Base-by-base conservation (phyloP, 1,284 basidiomycete species). In the Ganoderma boninense region DNA sequence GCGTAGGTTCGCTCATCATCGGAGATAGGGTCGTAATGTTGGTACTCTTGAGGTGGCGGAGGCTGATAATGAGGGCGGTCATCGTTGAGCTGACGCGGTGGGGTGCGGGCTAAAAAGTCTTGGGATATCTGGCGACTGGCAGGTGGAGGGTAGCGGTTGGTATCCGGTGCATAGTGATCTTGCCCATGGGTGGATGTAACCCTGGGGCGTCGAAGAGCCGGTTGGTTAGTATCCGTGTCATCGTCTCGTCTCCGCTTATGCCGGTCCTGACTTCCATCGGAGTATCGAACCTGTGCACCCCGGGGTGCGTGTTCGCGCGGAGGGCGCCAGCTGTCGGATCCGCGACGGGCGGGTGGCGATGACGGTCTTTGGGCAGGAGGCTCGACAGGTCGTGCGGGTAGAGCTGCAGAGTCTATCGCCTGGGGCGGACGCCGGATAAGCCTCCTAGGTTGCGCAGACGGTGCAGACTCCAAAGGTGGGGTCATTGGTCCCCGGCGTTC, bases 401-500 rank as follows among this genome's bases (percentile, higher is more conserved):
- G 18, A 57, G 29, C 49, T 52, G 49, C 23, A 23, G 49, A 26
- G 49, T 52, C 49, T 23, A 26, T 52, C 26, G 49, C 23, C 49
- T 52, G 49, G 23, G 49, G 49, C 26, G 23, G 49, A 14, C 49
- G 49, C 23, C 11, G 23, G n/a, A 52, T 26, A 29, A 26, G 14
- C n/a, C 23, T 42, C 23, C 43, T 16, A 14, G 38, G 23, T 62
- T 62, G 60, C 3, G 26, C 60, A 42, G 60, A 62, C 18, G 40
- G 60, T 16, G 60, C 60, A 23, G 8, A 16, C 40, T 62, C 60
- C 38, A 35, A 18, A 1, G 59, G 59, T 7, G 59, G 59, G 4
- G 59, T 60, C 18, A 60, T n/a, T 23, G 59, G 59, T 2, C 59
- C 59, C n/a, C 59, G 59, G 38, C 59, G 59, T 60, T 60, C 59